Base-by-base conservation (phyloP, 2,329 filamentous ascomycete species). In the Claviceps maximensis region DNA sequence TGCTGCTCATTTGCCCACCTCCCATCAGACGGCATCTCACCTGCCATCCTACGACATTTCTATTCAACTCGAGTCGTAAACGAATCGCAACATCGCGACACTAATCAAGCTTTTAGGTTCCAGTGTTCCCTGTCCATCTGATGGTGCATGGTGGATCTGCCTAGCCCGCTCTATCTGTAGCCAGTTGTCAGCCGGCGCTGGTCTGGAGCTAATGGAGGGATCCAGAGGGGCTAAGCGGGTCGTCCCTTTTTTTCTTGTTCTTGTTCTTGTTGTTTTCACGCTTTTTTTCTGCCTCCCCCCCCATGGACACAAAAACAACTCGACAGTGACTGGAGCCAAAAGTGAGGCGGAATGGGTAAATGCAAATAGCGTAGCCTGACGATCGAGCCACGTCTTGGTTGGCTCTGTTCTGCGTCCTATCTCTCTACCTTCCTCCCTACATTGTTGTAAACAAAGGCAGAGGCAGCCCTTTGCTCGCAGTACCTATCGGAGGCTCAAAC, bases 181-280 rank as follows among this genome's bases (percentile, higher is more conserved):
- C 50, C 27, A 47, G 42, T 45, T 47, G 49, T 44, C 41, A 44
- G 5, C 41, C 25, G 25, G 13, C 40, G 25, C 12, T 40, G 36
- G 48, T 25, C 36, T 48, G 49, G 44, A 44, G 48, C 48, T 50
- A 45, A 23, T 12, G 17, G 23, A 50, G 48, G 52, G 47, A 45
- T 41, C 31, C 25, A 19, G 52, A 47, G 52, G 31, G 31, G 48
- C 52, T 21, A 50, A 53, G 52, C 42, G 52, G 49, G 49, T 48
- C 44, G 48, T 47, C 49, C 52, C 48, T 51, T 54, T 48, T 29
- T 47, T 31, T 47, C n/a, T 45, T 46, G 12, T 31, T 31, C 12
- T 19, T 29, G 13, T 47, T 19, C 6, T 19, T 29, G 9, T 47
- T 21, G 19, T 42, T 42, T n/a, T 40, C 8, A 12, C 17, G 13